Evolutionary conservation across 2,329 filamentous ascomycete genomes (phyloP).

Genomic region (Raffaelea albimanens): DNA sequence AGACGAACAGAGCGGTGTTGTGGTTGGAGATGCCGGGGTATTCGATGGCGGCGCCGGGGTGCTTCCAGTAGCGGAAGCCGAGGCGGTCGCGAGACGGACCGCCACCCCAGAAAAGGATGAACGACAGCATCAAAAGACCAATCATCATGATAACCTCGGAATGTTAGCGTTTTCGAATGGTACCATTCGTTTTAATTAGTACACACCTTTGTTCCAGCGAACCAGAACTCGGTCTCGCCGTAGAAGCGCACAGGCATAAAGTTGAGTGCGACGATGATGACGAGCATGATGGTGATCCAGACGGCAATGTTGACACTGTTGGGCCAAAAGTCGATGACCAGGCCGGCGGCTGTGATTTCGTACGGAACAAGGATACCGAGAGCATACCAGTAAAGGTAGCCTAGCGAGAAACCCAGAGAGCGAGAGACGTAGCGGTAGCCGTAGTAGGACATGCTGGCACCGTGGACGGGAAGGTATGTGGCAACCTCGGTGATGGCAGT

Average conservation of each 20-base stretch:
- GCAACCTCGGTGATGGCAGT: slow-evolving; percentile 45
- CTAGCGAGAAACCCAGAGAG: slow-evolving; percentile 34
- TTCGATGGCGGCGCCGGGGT: slow-evolving; percentile 32
- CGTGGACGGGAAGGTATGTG: slow-evolving; percentile 47
- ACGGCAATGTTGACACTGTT: slow-evolving; percentile 39
- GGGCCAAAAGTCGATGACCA: slow-evolving; percentile 48
- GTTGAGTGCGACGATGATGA: slow-evolving; percentile 5
- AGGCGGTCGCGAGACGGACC: not conserved
- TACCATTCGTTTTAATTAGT: too few species aligned
- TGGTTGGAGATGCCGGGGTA: slow-evolving; percentile 24
- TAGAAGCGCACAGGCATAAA: slow-evolving; percentile 9
- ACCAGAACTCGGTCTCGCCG: slow-evolving; percentile 11
- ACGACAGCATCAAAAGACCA: slow-evolving; percentile 27
- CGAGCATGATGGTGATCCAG: slow-evolving; percentile 18
- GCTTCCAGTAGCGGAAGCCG: slow-evolving; percentile 11
- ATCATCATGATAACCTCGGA: slow-evolving; percentile 36
- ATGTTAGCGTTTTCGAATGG: slow-evolving; percentile 13
- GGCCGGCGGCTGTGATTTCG: slow-evolving; percentile 50
- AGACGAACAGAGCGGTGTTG: slow-evolving; percentile 27
- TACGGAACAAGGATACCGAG: slow-evolving; percentile 33
- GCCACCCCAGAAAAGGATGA: slow-evolving; percentile 34
- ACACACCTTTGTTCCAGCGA: slow-evolving; percentile 29
- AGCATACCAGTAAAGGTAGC: slow-evolving; percentile 41
- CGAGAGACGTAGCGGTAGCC: slow-evolving; percentile 34
- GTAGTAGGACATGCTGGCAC: slow-evolving; percentile 38